Conservation (phyloP, 2,329 filamentous ascomycete species). For the Exophiala mesophila region DNA sequence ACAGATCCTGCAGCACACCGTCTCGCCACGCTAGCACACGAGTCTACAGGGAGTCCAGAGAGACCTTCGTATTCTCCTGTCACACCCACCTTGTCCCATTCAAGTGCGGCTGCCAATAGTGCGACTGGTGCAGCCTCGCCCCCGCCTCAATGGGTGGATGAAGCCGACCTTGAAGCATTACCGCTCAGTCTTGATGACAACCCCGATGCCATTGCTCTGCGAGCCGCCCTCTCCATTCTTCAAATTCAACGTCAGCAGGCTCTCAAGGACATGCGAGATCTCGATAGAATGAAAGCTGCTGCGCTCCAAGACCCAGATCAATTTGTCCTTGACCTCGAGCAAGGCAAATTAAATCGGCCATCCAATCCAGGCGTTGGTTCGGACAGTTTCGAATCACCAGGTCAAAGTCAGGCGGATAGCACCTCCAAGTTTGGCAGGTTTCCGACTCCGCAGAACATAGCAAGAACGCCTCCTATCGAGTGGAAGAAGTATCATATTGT, state of each 20-base stretch:
- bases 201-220: constrained; percentile 80
- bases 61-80: constrained; percentile 45
- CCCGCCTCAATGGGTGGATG: constrained; percentile 23
- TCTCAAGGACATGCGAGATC: constrained; percentile 64
- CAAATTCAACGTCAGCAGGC: constrained; percentile 81
- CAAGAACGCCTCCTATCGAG: constrained; percentile 84
- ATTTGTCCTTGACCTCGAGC: constrained; percentile 64
- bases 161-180: constrained; percentile 33
- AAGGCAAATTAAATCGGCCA: constrained; percentile 51
- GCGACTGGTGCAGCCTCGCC: constrained; percentile 8
- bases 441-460: constrained; percentile 73
- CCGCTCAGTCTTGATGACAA: constrained; percentile 54
- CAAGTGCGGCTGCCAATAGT: constrained; percentile 19
- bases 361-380: constrained; percentile 28
- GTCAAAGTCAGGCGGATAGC: constrained; percentile 30
- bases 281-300: constrained; percentile 65
- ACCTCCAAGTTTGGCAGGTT: constrained; percentile 56
- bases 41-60: constrained; percentile 28
- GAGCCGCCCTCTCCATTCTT: constrained; percentile 77
- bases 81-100: constrained; percentile 39
- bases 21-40: constrained; percentile 8
- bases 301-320: constrained; percentile 66
- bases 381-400: constrained; percentile 9
- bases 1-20: too few species aligned
- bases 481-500: constrained; percentile 94